Evolutionary conservation across 768 basidiomycete species (phyloP).

Genomic region (Trametes punicea): DNA sequence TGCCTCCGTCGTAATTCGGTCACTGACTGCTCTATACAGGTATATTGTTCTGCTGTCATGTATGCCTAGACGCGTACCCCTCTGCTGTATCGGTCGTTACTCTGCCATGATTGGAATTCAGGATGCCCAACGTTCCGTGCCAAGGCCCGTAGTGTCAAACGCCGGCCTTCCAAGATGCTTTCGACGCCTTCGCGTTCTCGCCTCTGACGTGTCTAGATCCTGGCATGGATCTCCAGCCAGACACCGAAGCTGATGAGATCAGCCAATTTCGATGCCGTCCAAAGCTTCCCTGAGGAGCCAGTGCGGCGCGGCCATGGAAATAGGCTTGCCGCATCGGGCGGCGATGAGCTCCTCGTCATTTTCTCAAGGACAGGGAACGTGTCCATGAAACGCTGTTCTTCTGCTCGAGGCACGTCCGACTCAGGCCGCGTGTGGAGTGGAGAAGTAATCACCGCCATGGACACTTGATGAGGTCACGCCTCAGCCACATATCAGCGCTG

Average conservation of each 20-base stretch:
- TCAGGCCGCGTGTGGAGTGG: background rate
- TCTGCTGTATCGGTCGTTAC: conserved; percentile 1
- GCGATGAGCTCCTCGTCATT: no score
- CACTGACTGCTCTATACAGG: background rate
- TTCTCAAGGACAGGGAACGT: background rate
- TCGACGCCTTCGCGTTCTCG: background rate
- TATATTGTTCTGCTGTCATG: background rate
- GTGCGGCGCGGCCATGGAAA: no score
- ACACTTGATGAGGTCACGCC: background rate
- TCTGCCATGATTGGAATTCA: background rate
- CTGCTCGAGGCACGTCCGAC: background rate
- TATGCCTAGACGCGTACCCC: conserved; percentile 2
- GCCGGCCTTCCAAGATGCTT: conserved; percentile 2
- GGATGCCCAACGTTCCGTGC: background rate
- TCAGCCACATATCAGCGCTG: conserved; percentile 6
- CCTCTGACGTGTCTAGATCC: background rate
- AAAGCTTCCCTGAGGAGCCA: background rate
- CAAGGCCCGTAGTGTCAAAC: background rate
- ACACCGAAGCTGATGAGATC: background rate
- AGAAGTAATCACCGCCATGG: background rate
- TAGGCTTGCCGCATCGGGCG: background rate
- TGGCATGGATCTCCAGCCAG: background rate
- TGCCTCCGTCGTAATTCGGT: background rate
- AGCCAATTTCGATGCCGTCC: background rate
- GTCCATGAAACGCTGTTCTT: background rate